Conservation (phyloP, 2,329 filamentous ascomycete species). For the Magnaporthales sp. region DNA sequence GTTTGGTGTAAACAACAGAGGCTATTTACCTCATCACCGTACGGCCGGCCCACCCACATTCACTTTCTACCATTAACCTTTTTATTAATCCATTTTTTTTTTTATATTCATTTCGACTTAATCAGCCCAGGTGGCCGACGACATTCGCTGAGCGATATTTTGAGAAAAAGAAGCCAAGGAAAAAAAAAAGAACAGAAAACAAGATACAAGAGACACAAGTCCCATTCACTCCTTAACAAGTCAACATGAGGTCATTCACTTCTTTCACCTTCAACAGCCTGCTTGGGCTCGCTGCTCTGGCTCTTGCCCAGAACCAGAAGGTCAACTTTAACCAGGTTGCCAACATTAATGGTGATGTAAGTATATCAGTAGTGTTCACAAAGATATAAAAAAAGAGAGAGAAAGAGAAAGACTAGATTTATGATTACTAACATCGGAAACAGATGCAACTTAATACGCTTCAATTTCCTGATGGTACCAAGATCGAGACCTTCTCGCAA, state of each 20-base stretch:
- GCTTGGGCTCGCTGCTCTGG: background rate
- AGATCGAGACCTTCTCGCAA: conserved; percentile 6
- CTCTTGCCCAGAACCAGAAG: conserved; percentile 1
- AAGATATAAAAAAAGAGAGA: no score
- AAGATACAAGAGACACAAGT: background rate
- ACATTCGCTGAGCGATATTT: background rate
- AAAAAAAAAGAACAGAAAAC: background rate
- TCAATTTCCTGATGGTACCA: background rate
- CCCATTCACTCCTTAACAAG: background rate
- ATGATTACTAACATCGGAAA: background rate
- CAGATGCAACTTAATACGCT: conserved; percentile 4
- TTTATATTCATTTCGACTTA: conserved; percentile 1
- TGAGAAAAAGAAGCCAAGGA: background rate
- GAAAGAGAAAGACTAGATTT: no score
- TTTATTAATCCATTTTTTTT: background rate
- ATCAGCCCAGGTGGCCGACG: conserved; percentile 5
- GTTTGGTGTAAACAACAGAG: background rate
- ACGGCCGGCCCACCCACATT: conserved; percentile 1
- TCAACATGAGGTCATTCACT: background rate
- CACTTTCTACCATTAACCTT: background rate
- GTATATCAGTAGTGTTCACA: no score
- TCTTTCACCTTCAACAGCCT: background rate
- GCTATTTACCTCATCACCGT: background rate
- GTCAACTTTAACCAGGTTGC: conserved; percentile 4
- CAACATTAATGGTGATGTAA: conserved; percentile 5